Base-by-base conservation (phyloP, 495 filamentous ascomycete species). In the Aspergillus avenaceus region DNA sequence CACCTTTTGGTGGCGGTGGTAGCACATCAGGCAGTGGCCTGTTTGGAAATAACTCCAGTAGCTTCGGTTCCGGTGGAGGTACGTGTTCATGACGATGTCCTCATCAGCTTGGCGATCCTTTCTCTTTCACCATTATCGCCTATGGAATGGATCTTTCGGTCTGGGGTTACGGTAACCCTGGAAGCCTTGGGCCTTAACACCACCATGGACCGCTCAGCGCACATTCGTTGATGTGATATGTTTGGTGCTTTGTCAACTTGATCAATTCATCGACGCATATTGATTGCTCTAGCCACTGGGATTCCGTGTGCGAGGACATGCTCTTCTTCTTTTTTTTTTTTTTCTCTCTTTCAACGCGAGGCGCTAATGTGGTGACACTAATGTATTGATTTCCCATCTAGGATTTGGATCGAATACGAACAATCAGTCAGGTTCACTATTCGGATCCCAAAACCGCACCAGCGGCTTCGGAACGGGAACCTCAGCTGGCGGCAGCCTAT, bases 51-150 rank as follows among this genome's bases (percentile, higher is more conserved):
- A 65, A 61, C 38, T 67, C 66, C 53, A 72, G 75, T 58, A 75
- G 76, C 61, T 83, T 84, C 57, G 81, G 81, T 54, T 66, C 72
- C 59, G 74, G 76, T 63, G 75, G 75, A 75, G 77, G 72, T 74
- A 81, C 70, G 71, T 79, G 69, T 60, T 62, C 63, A 59, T 38
- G 29, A 49, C 51, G 45, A 43, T 31, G 45, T 45, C 53, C 58
- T 54, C 34, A 47, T 60, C 64, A 61, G 61, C 58, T 59, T 61
- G 49, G 68, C 63, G 60, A 62, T 62, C 55, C 57, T 61, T 55
- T 64, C 56, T 59, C 58, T 54, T 53, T 18, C n/a, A n/a, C n/a
- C 26, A 40, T 31, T 26, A 38, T 40, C 47, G 28, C 51, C 37
- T 16, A 29, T 45, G 36, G 41, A 45, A 42, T 37, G 51, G 52